Evolutionary conservation across 306 rosid genomes (phyloP), one percentile per base, ranked within the genome.

Genomic region (Cucurbita maxima): DNA sequence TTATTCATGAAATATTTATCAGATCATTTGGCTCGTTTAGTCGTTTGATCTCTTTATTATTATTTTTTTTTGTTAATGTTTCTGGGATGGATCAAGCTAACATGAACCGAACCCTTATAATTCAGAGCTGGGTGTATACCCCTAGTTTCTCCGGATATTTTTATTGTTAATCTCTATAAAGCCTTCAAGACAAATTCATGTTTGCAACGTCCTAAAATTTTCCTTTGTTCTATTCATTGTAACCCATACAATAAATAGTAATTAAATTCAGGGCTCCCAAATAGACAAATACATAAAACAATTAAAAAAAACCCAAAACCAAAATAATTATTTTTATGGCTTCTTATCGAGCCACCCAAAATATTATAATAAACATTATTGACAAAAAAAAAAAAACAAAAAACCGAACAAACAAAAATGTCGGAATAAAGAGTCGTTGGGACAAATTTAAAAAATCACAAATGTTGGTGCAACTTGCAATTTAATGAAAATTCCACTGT

Each of bases 341-440:
- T 40, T 63, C 52, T 63, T 63, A 51, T 63, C 52, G 71, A 63
- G 71, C 71, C 71, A 63, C 71, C 71, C 52, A 63, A 40, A 63
- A 40, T 41, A 63, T 63, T 63, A 63, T 63, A 63, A 40, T 63
- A 63, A 63, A 8, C 8, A 9, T 16, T 37, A 37, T 57, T 20
- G 15, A 58, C 18, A 25, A 9, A 30, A 30, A 12, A 9, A 4
- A n/a, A 8, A 58, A 58, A 58, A 0, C 4, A 58, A n/a, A n/a
- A n/a, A n/a, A 25, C 2, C 25, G 25, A 58, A 30, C 16, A 5
- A n/a, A 40, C 15, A 41, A 63, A 41, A 40, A 18, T 22, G 51
- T 41, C 4, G 71, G 52, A n/a, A 40, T 10, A 38, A 18, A 41
- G 51, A 63, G 71, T 40, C 22, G 71, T 40, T 63, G 10, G 12